Base-by-base conservation (phyloP, 208 protist species). In the Trypanosoma vivax region DNA sequence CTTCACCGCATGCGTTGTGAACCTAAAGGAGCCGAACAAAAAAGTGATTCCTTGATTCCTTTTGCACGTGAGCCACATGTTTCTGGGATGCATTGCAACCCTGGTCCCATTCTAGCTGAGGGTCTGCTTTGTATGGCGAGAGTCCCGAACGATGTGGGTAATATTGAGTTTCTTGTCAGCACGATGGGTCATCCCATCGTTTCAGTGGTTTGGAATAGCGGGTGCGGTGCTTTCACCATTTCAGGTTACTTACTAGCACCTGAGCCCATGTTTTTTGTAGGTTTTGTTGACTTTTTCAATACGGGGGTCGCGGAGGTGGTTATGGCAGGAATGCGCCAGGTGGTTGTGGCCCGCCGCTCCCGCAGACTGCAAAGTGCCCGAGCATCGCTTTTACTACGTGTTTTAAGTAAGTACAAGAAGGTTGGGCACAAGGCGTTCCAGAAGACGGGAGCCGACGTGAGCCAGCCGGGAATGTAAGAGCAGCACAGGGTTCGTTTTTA, bases 111-210 rank as follows among this genome's bases (percentile, higher is more conserved):
- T 13, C 61, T 92, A 4, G 89, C 80, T 38, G 71, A 78, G 3
- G 84, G 84, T n/a, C 39, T 92, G 0, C 51, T 89, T 24, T 73
- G 62, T 42, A 55, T 79, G 7, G 57, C 79, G 13, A 49, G 39
- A 24, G 41, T 71, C 30, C 50, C 62, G 9, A 61, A 60, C 18
- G 45, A 47, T 14, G 43, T 54, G 13, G 66, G 70, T 25, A 10
- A 42, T 3, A 47, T 64, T 0, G 78, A 89, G 60, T 46, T 92
- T 3, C 54, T 89, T 2, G 75, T 93, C 16, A 88, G 81, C 52
- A 90, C 85, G 14, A 80, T 90, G 75, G 79, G 73, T 7, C 78
- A 88, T 31, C 67, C 61, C 11, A 59, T 93, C 2, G 76, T 87
- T 3, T 87, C 79, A 2, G 69, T 93, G 27, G 68, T 68, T 2